Evolutionary conservation across 495 filamentous ascomycete genomes (phyloP), one percentile per base, ranked within the genome.

Genomic region (Neurospora sp.): DNA sequence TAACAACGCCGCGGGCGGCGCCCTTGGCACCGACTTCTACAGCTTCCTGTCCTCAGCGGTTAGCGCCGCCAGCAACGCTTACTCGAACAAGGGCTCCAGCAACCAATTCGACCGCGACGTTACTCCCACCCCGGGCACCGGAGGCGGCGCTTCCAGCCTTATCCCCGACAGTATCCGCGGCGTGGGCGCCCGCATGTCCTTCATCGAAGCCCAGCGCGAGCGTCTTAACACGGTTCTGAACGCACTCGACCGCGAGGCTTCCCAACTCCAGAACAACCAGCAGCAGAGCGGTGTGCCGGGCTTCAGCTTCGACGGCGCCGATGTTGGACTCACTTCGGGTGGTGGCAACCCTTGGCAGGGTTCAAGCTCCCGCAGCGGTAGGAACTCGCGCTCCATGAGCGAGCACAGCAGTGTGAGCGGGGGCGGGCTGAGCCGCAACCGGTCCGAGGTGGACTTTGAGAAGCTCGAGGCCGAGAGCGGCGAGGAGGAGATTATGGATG

Each of bases 361-460:
- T 7, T 62, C 48, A 59, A 71, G 70, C 74, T 48, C 45, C 11
- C 54, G 54, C 54, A 62, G 24, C 54, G 54, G 54, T 31, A 62
- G 28, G 28, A 37, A 66, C 19, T 21, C 24, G 62, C 69, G 76
- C 42, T 77, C 76, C 21, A 76, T 82, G 71, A 79, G 83, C 39
- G 84, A 81, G 70, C 80, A 81, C 11, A 86, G 85, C 69, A 82
- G 77, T 72, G 85, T 79, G 78, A 62, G 54, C 4, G 54, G 54
- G 28, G 54, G 83, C 79, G 87, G 89, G 9, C 77, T 93, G 78
- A 87, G 83, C 59, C 93, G 92, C 85, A 93, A 90, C 77, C 85
- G 86, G 74, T 93, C 90, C 71, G 92, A 93, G 75, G 87, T 86
- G 42, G 93, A 94, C 73, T 97, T 97, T 79, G 92, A 95, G 77